Percentiles rank a stretch among this genome's conserved stretches.
These are phyloP conservation scores for Geotrichum fermentans DNA, from an alignment of 1,139 yeast species.

Conservation along the genomic window DNA sequence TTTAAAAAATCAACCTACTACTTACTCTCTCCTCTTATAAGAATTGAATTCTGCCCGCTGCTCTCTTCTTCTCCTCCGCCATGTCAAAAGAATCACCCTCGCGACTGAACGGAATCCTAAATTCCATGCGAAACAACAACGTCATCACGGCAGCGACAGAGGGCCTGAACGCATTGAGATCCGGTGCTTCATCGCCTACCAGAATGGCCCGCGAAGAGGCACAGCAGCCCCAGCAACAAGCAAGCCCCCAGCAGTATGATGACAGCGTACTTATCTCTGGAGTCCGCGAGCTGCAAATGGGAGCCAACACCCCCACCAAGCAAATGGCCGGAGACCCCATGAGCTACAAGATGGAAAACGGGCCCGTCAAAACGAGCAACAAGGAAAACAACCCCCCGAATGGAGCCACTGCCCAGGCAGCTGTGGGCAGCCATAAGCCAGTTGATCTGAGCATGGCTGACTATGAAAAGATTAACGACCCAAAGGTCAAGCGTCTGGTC, in stretches of 20 bases:
- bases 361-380: conserved; percentile 10
- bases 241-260: conserved; percentile 15
- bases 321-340: conserved; percentile 10
- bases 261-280: conserved; percentile 27
- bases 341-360: conserved; percentile 15
- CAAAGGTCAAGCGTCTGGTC: conserved; percentile 79
- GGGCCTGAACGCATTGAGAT: conserved; percentile 21
- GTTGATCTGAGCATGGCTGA: conserved; percentile 23
- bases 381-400: conserved; percentile 11
- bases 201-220: conserved; percentile 18
- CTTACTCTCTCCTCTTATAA: conserved; percentile 13
- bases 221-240: conserved; percentile 13
- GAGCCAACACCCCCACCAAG: neutral
- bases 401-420: neutral
- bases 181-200: conserved; percentile 20
- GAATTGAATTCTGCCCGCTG: conserved; percentile 4
- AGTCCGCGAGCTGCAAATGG: conserved; percentile 26
- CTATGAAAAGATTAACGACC: conserved; percentile 56
- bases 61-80: conserved; percentile 15
- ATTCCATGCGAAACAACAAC: conserved; percentile 18
- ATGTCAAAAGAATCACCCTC: conserved; percentile 22
- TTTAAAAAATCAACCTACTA: too few relatives aligned
- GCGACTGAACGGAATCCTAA: conserved; percentile 22
- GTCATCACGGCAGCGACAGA: conserved; percentile 21
- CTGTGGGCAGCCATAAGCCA: conserved; percentile 3